Percentiles rank a stretch among this genome's conserved stretches.
Conservation (phyloP, 495 filamentous ascomycete genomes). For the Aspergillus indologenus region DNA sequence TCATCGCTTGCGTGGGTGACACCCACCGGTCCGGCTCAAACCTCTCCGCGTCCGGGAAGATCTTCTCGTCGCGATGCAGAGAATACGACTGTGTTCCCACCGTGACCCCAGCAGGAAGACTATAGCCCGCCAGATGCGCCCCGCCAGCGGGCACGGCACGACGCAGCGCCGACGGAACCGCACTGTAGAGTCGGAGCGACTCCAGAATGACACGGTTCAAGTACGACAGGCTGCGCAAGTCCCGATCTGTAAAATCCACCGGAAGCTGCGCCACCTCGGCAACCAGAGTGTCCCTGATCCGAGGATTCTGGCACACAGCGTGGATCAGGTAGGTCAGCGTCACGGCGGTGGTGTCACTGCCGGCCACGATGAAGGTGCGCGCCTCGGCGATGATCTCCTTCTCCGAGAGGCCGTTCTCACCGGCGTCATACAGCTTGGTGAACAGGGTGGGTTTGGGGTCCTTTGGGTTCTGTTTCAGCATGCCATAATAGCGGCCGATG, state of each 20-base stretch:
- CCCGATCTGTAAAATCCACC: constrained; percentile 21
- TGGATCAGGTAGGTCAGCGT: constrained; percentile 42
- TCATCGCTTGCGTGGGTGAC: constrained; percentile 47
- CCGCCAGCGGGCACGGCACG: constrained; percentile 36
- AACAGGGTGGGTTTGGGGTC: constrained; percentile 45
- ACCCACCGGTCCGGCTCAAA: constrained; percentile 47
- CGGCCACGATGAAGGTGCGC: constrained; percentile 47
- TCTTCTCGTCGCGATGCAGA: constrained; percentile 36
- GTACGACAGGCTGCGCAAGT: constrained; percentile 35
- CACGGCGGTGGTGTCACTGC: constrained; percentile 41
- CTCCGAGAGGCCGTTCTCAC: constrained; percentile 33
- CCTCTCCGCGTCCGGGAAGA: constrained; percentile 30
- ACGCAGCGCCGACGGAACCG: constrained; percentile 42
- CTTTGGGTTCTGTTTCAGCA: constrained; percentile 35
- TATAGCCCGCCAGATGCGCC: constrained; percentile 25
- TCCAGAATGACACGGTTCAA: constrained; percentile 55
- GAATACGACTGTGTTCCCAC: constrained; percentile 43
- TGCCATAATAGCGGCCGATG: constrained; percentile 38
- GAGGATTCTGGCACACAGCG: constrained; percentile 17
- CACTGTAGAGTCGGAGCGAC: constrained; percentile 52
- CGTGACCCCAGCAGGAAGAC: constrained; percentile 29
- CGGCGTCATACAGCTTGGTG: constrained; percentile 42
- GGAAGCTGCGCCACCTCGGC: constrained; percentile 22
- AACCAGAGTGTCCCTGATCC: constrained; percentile 16
- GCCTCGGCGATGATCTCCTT: constrained; percentile 43